Conservation (phyloP, 768 basidiomycete genomes). For the Tremella mesenterica region DNA sequence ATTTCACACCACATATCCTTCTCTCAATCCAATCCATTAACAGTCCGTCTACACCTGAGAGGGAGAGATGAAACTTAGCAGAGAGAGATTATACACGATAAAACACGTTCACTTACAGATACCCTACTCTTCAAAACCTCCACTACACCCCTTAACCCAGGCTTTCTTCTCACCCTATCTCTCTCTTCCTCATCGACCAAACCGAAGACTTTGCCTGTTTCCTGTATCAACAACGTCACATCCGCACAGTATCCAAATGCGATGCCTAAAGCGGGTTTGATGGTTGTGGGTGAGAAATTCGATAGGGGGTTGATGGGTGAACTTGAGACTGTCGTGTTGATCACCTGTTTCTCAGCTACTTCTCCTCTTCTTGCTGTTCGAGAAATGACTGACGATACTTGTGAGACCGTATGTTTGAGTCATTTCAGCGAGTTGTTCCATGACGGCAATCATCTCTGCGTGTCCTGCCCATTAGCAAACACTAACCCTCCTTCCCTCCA, state of each 20-base stretch:
- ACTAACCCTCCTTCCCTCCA: no score
- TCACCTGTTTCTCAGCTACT: conserved; percentile 17
- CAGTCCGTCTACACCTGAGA: not conserved
- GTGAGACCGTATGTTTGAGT: conserved; percentile 17
- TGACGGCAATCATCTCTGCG: conserved; percentile 25
- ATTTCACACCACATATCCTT: no score
- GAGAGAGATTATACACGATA: not conserved
- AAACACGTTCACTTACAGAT: conserved; percentile 19
- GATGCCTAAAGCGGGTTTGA: conserved; percentile 36
- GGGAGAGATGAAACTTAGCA: not conserved
- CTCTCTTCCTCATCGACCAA: conserved; percentile 33
- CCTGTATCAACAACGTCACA: conserved; percentile 35
- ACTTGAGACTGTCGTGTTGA: conserved; percentile 25
- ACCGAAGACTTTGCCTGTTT: conserved; percentile 34
- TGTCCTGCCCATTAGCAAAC: conserved; percentile 33
- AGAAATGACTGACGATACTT: conserved; percentile 17
- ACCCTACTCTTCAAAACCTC: conserved; percentile 39
- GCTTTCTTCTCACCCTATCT: conserved; percentile 15
- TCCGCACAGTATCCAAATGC: conserved; percentile 35
- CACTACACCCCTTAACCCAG: conserved; percentile 33
- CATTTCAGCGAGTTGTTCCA: conserved; percentile 30
- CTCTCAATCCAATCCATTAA: not conserved
- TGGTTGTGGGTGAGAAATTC: conserved; percentile 30
- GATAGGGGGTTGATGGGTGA: conserved; percentile 32
- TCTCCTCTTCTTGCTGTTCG: not conserved